A percentile compares a stretch with the other conserved stretches of the same genome.
These are phyloP conservation scores for Pilobolus umbonatus DNA, from an alignment of 192 early-diverging fungal species.

Conservation along the genomic window DNA sequence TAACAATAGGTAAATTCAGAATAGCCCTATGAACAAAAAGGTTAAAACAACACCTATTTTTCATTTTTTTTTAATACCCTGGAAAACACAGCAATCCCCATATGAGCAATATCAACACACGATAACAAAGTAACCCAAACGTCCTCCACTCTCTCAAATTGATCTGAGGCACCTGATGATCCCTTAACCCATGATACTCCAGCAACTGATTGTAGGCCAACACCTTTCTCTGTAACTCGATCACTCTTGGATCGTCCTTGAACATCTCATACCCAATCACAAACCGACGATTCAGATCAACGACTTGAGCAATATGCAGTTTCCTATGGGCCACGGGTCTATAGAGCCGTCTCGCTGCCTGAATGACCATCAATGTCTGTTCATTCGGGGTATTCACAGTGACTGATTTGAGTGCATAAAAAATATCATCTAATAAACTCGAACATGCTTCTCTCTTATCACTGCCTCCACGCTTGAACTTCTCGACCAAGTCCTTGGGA, in stretches of 20 bases:
- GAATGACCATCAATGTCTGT: slow-evolving; percentile 90
- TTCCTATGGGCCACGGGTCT: slow-evolving; percentile 81
- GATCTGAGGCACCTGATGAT: slow-evolving; percentile 92
- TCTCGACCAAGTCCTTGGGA: slow-evolving; percentile 69
- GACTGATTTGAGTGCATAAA: slow-evolving; percentile 76
- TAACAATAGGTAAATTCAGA: slow-evolving; percentile 51
- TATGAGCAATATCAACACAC: slow-evolving; percentile 62
- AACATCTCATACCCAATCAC: slow-evolving; percentile 76
- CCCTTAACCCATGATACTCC: slow-evolving; percentile 90
- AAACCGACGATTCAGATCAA: slow-evolving; percentile 89
- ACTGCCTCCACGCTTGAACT: slow-evolving; percentile 77
- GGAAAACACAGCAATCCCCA: slow-evolving; percentile 81
- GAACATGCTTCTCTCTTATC: slow-evolving; percentile 82
- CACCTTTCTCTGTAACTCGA: slow-evolving; percentile 70
- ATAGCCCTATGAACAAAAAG: slow-evolving; percentile 37
- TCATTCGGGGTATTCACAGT: slow-evolving; percentile 92
- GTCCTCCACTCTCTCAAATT: slow-evolving; percentile 62
- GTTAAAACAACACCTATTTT: not conserved
- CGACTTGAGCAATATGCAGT: slow-evolving; percentile 78
- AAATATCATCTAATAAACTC: slow-evolving; percentile 70
- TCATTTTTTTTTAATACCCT: slow-evolving; percentile 50
- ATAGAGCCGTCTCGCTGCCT: slow-evolving; percentile 93
- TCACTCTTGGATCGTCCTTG: slow-evolving; percentile 77
- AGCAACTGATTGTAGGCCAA: slow-evolving; percentile 85
- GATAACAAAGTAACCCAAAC: slow-evolving; percentile 64